A percentile compares a stretch with the other conserved stretches of the same genome.
Evolutionary conservation across 768 basidiomycete species (phyloP).

Genomic region (Ramaria sp.): DNA sequence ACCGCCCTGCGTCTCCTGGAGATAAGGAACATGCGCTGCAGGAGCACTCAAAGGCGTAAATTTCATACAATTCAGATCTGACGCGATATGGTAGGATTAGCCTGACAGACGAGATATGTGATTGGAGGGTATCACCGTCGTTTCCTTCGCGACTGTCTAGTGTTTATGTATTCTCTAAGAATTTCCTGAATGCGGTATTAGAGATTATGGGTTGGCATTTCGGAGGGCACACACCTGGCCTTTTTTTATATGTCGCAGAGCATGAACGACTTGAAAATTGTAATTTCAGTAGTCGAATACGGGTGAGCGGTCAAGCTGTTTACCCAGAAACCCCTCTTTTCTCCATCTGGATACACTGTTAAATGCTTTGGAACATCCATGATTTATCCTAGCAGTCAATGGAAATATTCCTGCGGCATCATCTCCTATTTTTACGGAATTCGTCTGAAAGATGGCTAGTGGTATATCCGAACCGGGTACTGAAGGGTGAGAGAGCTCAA

Average conservation of each 20-base stretch:
- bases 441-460: slow-evolving; percentile 56
- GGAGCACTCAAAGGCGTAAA: slow-evolving; percentile 49
- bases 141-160: slow-evolving; percentile 39
- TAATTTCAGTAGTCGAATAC: background rate
- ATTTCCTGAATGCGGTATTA: slow-evolving; percentile 34
- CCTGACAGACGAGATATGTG: background rate
- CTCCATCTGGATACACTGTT: slow-evolving; percentile 48
- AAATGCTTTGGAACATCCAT: slow-evolving; percentile 57
- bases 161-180: slow-evolving; percentile 49
- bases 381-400: slow-evolving; percentile 57
- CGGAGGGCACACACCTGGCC: slow-evolving; percentile 32
- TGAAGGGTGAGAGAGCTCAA: slow-evolving; percentile 14
- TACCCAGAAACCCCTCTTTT: background rate
- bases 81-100: background rate
- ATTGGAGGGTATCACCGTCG: slow-evolving; percentile 33
- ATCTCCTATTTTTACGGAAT: slow-evolving; percentile 44
- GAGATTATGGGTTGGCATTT: background rate
- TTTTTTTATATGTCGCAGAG: slow-evolving; percentile 38
- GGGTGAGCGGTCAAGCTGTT: background rate
- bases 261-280: slow-evolving; percentile 42
- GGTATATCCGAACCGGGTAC: slow-evolving; percentile 31
- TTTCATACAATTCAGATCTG: slow-evolving; percentile 38
- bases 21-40: slow-evolving; percentile 51
- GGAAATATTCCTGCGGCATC: slow-evolving; percentile 47
- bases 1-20: slow-evolving; percentile 33